Conservation (phyloP, 2,329 filamentous ascomycete species). For the Aspergillus intermedius region DNA sequence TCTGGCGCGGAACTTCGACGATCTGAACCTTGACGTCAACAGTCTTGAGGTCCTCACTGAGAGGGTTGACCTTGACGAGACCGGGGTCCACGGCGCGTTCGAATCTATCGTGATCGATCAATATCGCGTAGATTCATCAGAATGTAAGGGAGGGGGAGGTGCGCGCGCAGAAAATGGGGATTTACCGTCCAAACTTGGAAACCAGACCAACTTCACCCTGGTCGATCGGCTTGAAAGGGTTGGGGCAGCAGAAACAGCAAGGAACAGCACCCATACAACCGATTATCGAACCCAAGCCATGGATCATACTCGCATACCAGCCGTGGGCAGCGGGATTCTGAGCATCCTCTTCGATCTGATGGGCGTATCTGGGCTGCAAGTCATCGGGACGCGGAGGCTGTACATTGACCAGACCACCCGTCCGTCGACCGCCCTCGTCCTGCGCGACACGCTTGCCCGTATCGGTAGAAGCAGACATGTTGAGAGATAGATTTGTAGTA, state of each 20-base stretch:
- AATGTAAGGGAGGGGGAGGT: background rate
- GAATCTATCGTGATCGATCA: constrained; percentile 49
- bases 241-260: constrained; percentile 86
- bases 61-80: constrained; percentile 93
- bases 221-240: constrained; percentile 85
- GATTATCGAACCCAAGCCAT: constrained; percentile 64
- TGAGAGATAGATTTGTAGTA: background rate
- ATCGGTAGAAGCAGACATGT: constrained; percentile 23
- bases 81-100: constrained; percentile 94
- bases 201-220: constrained; percentile 95
- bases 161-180: background rate
- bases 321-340: constrained; percentile 66
- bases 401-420: constrained; percentile 57
- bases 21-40: constrained; percentile 99
- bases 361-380: constrained; percentile 75
- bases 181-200: constrained; percentile 74
- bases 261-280: constrained; percentile 81
- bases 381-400: constrained; percentile 76
- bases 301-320: constrained; percentile 71
- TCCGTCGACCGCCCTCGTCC: constrained; percentile 37
- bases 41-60: constrained; percentile 81
- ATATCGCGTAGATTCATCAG: background rate
- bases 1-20: constrained; percentile 87
- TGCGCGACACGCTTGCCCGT: constrained; percentile 3
- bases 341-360: constrained; percentile 51